Base-by-base conservation (phyloP, 2,329 filamentous ascomycete species). In the Sphaceloma murrayae region DNA sequence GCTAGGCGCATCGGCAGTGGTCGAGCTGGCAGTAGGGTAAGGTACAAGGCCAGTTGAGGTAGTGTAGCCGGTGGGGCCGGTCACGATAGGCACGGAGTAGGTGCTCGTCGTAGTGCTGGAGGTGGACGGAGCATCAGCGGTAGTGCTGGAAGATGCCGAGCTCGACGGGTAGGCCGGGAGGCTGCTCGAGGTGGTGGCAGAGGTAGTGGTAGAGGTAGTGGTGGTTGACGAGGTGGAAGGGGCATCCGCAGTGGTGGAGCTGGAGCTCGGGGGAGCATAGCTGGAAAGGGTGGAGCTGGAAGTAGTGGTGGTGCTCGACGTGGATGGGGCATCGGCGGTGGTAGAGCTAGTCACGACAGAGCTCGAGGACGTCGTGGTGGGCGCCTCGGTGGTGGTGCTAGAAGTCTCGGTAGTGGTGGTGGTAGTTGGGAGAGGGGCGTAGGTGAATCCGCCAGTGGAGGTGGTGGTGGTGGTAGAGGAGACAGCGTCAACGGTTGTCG, bases 181-280 rank as follows among this genome's bases (percentile, higher is more conserved):
- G 44, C 52, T 53, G 40, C 50, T 48, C 16, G 47, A 49, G 27
- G 51, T 49, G 46, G 53, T 53, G 44, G 51, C 38, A 18, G n/a
- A n/a, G n/a, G n/a, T n/a, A n/a, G n/a, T n/a, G n/a, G n/a, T n/a
- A n/a, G n/a, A n/a, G n/a, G n/a, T n/a, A n/a, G n/a, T n/a, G n/a
- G n/a, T n/a, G n/a, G n/a, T n/a, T n/a, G n/a, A n/a, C n/a, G 52
- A 52, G 24, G 51, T 47, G 18, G 21, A 31, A 36, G 39, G 32
- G 11, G 46, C 27, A n/a, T 38, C 32, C 2, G 39, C 46, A 13
- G 33, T 39, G 8, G 40, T 30, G 24, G 29, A 34, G 32, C 19
- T 14, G n/a, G 27, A 34, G 39, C 32, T 43, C 21, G 50, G 38
- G 21, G 46, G 27, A 13, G 48, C 42, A 43, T 49, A 53, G 48